phyloP scores from a whole-genome alignment of 805 yeast genomes.

The Candida pini region DNA sequence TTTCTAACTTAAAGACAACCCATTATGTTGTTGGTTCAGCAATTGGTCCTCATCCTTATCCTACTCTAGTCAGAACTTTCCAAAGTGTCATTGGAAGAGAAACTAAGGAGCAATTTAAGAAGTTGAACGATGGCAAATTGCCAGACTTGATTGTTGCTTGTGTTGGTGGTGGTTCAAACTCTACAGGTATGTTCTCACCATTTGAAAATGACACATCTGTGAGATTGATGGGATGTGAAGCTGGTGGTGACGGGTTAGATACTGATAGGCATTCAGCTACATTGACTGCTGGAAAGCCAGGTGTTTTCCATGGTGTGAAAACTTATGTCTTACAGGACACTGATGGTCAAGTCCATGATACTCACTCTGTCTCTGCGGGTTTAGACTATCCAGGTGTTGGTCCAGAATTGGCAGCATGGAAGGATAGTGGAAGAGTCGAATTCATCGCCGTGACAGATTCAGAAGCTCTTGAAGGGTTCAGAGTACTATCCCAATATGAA shows the following conservation, averaged over 20 bases:
- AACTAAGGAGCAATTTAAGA: constrained; percentile 84
- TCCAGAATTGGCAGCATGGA: constrained; percentile 96
- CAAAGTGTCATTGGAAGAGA: constrained; percentile 96
- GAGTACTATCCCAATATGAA: constrained; percentile 81
- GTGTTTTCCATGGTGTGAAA: constrained; percentile 97
- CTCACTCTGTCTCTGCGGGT: constrained; percentile 98
- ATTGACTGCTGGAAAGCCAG: constrained; percentile 88
- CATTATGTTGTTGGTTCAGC: constrained; percentile 98
- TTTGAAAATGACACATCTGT: constrained; percentile 79
- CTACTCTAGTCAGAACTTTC: constrained; percentile 96
- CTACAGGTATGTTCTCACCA: constrained; percentile 93
- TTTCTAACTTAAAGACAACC: constrained; percentile 74
- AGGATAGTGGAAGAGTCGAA: constrained; percentile 85
- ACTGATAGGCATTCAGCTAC: constrained; percentile 92
- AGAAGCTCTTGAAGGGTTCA: constrained; percentile 90
- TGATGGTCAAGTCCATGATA: constrained; percentile 96
- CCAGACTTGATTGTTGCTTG: constrained; percentile 97
- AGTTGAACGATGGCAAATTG: constrained; percentile 69
- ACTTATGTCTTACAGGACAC: constrained; percentile 85
- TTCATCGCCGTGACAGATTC: constrained; percentile 93
- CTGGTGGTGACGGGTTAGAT: constrained; percentile 96
- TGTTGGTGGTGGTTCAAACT: constrained; percentile 99
- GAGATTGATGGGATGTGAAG: constrained; percentile 88
- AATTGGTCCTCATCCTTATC: constrained; percentile 99
- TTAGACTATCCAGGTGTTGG: constrained; percentile 99